Evolutionary conservation across 306 rosid genomes (phyloP).

Genomic region (Senna siamea): DNA sequence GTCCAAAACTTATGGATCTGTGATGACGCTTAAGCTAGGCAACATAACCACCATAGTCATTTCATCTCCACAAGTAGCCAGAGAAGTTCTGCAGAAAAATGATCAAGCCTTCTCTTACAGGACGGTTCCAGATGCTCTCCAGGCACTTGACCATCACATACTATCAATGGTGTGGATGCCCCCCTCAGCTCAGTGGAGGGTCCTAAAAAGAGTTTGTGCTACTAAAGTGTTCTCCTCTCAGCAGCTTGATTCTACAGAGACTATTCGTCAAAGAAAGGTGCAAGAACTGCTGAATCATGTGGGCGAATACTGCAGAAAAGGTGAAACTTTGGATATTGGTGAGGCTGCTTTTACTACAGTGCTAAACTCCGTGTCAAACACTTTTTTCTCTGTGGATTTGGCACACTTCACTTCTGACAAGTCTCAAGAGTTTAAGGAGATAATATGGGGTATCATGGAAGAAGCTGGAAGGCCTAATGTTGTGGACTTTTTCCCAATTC

Average conservation of each 20-base stretch:
- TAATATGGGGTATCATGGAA: too few relatives aligned
- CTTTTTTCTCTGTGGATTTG: conserved; percentile 43
- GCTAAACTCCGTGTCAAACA: conserved; percentile 44
- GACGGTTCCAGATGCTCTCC: background rate
- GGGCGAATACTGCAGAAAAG: conserved; percentile 13
- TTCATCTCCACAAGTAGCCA: conserved; percentile 38
- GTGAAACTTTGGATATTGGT: too few relatives aligned
- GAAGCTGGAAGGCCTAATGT: too few relatives aligned
- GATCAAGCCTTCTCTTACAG: conserved; percentile 8
- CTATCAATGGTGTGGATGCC: conserved; percentile 13
- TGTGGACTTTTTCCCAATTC: too few relatives aligned
- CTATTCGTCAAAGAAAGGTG: conserved; percentile 25
- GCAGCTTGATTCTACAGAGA: conserved; percentile 16
- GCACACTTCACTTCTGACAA: background rate
- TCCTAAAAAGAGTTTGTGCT: conserved; percentile 24
- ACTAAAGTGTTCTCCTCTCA: conserved; percentile 30
- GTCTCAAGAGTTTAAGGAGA: too few relatives aligned
- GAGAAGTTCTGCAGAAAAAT: conserved; percentile 27
- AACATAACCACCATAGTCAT: conserved; percentile 33
- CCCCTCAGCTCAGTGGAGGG: conserved; percentile 23
- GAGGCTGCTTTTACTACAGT: conserved; percentile 31
- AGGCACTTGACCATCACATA: conserved; percentile 16
- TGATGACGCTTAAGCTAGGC: conserved; percentile 36
- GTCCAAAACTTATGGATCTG: conserved; percentile 37
- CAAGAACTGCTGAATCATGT: too few relatives aligned